These are phyloP conservation scores for Kluyveromyces aestuarii DNA, from an alignment of 805 yeast genomes.

Conservation along the genomic window DNA sequence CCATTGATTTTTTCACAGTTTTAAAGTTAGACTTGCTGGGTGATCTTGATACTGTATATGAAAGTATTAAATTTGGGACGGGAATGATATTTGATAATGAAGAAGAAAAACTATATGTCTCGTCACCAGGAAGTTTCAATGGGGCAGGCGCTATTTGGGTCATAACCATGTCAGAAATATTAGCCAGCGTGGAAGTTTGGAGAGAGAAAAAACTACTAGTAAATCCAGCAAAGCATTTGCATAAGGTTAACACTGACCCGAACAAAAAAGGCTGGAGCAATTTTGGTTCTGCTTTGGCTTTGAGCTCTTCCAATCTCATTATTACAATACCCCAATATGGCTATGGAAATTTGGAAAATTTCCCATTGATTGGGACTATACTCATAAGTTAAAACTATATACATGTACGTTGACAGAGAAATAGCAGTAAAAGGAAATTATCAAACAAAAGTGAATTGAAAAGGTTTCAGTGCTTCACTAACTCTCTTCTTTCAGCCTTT, in stretches of 20 bases:
- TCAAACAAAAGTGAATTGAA: too few relatives aligned
- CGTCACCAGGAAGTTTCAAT: slow-evolving; percentile 34
- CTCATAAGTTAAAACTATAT: slow-evolving; percentile 1
- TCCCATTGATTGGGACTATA: slow-evolving; percentile 25
- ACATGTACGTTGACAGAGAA: not conserved
- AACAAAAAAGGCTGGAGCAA: slow-evolving; percentile 31
- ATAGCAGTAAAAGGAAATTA: not conserved
- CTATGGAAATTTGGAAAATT: slow-evolving; percentile 22
- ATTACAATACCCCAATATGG: slow-evolving; percentile 34
- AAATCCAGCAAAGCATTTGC: slow-evolving; percentile 7
- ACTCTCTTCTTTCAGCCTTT: slow-evolving; percentile 7
- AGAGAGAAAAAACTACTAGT: slow-evolving; percentile 7
- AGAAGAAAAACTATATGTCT: slow-evolving; percentile 24
- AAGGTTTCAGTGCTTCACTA: not conserved
- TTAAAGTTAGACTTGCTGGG: slow-evolving; percentile 5
- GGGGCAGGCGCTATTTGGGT: slow-evolving; percentile 39
- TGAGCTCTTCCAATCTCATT: slow-evolving; percentile 21
- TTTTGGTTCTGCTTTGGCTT: slow-evolving; percentile 36
- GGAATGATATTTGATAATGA: slow-evolving; percentile 10
- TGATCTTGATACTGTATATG: slow-evolving; percentile 12
- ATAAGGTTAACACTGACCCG: slow-evolving; percentile 11
- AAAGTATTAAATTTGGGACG: slow-evolving; percentile 29
- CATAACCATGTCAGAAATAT: slow-evolving; percentile 19
- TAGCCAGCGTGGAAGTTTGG: slow-evolving; percentile 11
- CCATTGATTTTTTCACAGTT: slow-evolving; percentile 6